Evolutionary conservation across 768 basidiomycete species (phyloP).

Genomic region (Amanita inopinata): DNA sequence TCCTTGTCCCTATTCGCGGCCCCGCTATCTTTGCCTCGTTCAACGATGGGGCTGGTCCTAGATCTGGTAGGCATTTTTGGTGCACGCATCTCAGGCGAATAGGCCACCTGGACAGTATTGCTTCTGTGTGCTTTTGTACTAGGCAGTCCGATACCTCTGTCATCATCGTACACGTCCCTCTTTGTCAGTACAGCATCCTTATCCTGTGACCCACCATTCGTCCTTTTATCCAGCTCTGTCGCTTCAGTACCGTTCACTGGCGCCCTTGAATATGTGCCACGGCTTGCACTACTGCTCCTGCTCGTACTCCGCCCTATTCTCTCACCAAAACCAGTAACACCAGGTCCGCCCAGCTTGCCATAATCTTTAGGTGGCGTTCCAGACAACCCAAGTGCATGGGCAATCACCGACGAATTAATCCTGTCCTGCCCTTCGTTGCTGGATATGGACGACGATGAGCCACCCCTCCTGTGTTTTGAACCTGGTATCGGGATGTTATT

Average conservation of each 20-base stretch:
- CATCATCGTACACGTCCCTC: no score
- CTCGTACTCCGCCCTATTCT: conserved; percentile 21
- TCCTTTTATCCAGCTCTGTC: conserved; percentile 15
- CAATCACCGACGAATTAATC: conserved; percentile 28
- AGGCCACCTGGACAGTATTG: conserved; percentile 41
- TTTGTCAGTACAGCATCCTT: conserved; percentile 1
- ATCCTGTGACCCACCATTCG: background rate
- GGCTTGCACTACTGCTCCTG: conserved; percentile 20
- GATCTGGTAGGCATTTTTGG: conserved; percentile 49
- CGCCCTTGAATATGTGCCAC: conserved; percentile 23
- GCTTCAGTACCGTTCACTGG: conserved; percentile 23
- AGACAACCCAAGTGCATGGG: conserved; percentile 34
- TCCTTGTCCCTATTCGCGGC: conserved; percentile 15
- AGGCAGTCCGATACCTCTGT: no score
- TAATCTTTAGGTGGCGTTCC: conserved; percentile 30
- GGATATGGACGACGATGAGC: conserved; percentile 12
- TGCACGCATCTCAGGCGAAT: conserved; percentile 33
- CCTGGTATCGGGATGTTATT: no score
- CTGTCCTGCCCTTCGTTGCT: conserved; percentile 10
- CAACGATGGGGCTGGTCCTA: conserved; percentile 34
- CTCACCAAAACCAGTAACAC: conserved; percentile 17
- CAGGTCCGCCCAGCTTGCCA: conserved; percentile 30
- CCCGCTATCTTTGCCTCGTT: conserved; percentile 8
- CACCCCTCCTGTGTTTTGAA: conserved; percentile 15
- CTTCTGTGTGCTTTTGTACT: conserved; percentile 29